Evolutionary conservation across 305 asterid genomes (phyloP).

Genomic region (Fraxinus paxiana): DNA sequence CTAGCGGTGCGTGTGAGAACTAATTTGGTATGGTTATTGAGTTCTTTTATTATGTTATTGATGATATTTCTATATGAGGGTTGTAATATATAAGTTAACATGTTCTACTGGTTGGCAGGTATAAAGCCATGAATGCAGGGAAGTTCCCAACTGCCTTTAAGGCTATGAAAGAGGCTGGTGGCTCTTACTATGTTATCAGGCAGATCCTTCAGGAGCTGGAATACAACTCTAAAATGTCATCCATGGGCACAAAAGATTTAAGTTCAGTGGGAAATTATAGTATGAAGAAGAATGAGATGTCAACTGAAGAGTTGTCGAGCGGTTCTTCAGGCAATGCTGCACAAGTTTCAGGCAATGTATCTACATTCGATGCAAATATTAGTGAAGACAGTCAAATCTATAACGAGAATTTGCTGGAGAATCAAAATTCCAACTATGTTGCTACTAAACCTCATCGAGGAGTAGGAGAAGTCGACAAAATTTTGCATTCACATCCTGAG

Average conservation of each 20-base stretch:
- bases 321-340: neutral
- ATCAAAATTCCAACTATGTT: conserved; percentile 22
- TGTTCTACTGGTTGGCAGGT: conserved; percentile 43
- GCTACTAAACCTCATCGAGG: conserved; percentile 23
- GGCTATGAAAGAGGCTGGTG: conserved; percentile 55
- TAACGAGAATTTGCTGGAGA: conserved; percentile 15
- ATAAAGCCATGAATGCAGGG: conserved; percentile 64
- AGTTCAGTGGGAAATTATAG: conserved; percentile 22
- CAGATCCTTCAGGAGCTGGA: conserved; percentile 55
- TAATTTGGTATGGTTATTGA: neutral
- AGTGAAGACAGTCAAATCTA: neutral
- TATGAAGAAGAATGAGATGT: conserved; percentile 21
- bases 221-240: conserved; percentile 34
- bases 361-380: conserved; percentile 5
- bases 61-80: neutral
- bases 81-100: neutral
- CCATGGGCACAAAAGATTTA: conserved; percentile 19
- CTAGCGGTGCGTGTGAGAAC: neutral
- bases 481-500: neutral
- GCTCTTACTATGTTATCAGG: conserved; percentile 48
- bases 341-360: conserved; percentile 2
- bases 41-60: neutral
- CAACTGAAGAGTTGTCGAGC: neutral
- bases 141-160: conserved; percentile 54
- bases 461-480: neutral